phyloP scores from a whole-genome alignment of 2,329 filamentous ascomycete genomes.

The Dactylellina cionopaga region DNA sequence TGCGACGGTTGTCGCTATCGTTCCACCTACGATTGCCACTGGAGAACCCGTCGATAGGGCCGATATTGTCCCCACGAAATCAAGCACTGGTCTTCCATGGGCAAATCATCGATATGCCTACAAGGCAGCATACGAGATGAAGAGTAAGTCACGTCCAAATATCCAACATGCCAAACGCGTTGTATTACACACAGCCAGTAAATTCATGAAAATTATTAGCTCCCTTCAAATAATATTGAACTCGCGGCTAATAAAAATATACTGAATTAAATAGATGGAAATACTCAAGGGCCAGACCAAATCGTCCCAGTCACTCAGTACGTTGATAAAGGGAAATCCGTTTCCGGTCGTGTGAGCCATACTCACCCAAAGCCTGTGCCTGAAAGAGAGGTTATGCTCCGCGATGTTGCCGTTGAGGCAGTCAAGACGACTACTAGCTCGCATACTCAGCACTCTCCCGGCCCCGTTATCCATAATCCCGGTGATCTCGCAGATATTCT shows the following conservation, averaged over 20 bases:
- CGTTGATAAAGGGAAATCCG: constrained; percentile 9
- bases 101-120: constrained; percentile 6
- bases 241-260: background rate
- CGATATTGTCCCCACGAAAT: background rate
- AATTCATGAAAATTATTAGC: background rate
- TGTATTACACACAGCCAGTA: background rate
- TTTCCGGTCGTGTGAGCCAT: constrained; percentile 27
- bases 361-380: constrained; percentile 20
- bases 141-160: background rate
- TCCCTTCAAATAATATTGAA: background rate
- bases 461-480: constrained; percentile 29
- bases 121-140: background rate
- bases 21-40: background rate
- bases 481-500: constrained; percentile 29
- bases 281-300: background rate
- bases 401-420: background rate
- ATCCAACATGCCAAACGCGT: constrained; percentile 3
- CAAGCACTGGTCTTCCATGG: background rate
- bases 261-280: constrained; percentile 5
- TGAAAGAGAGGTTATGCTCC: background rate
- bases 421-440: background rate
- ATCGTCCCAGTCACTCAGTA: constrained; percentile 20
- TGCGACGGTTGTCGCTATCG: background rate
- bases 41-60: no score
- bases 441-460: constrained; percentile 21